A percentile compares a stretch with the other conserved stretches of the same genome.
phyloP scores from a whole-genome alignment of 2,329 filamentous ascomycete genomes.

The Trichophyton schoenleinii region DNA sequence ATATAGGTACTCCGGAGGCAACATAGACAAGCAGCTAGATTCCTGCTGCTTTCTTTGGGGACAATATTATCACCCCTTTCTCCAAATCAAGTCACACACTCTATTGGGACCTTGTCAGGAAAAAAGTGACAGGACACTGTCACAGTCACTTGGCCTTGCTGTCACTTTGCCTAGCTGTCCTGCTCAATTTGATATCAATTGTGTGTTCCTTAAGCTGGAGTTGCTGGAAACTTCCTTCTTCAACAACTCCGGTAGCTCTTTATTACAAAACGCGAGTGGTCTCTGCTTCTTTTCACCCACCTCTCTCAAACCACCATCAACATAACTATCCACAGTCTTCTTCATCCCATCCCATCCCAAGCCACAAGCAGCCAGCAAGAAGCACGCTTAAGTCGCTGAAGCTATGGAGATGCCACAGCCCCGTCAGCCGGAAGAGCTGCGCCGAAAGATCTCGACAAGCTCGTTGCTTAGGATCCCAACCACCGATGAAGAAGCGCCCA shows the following conservation, averaged over 20 bases:
- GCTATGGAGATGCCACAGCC: background rate
- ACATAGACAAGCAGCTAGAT: too few species aligned
- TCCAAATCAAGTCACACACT: background rate
- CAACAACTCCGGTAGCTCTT: background rate
- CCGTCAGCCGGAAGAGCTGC: constrained; percentile 1
- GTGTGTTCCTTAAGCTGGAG: background rate
- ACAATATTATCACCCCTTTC: background rate
- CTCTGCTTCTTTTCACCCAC: background rate
- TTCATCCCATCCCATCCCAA: background rate
- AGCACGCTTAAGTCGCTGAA: too few species aligned
- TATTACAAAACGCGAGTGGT: background rate
- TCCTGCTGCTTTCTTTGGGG: too few species aligned
- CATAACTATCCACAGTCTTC: background rate
- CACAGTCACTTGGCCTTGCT: background rate
- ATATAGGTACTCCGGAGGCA: too few species aligned
- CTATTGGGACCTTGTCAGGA: too few species aligned
- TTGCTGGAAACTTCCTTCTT: constrained; percentile 2
- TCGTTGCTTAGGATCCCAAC: background rate
- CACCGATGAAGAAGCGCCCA: background rate
- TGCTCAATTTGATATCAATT: background rate
- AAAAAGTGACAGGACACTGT: background rate
- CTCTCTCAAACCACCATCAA: background rate
- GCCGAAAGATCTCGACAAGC: constrained; percentile 8
- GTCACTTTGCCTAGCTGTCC: background rate
- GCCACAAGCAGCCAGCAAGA: background rate